A percentile compares a stretch with the other conserved stretches of the same genome.
Conservation (phyloP, 192 early-diverging fungal species). For the Coemansia sp. region DNA sequence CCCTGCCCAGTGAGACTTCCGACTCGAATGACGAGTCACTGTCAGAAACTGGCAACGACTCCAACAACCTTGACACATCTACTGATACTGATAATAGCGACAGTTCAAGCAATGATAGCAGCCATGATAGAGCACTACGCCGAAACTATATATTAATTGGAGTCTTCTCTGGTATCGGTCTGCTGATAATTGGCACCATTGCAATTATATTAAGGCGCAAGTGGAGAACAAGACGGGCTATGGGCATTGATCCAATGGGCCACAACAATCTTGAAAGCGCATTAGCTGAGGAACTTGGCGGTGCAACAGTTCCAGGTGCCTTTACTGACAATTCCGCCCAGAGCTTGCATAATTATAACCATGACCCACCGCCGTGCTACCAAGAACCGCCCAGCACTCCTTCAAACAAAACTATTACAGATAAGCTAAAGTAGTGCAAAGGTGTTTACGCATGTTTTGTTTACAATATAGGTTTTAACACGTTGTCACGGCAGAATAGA, state of each 20-base stretch:
- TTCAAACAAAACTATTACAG: no score
- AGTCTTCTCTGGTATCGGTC: neutral
- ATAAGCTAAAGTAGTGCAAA: no score
- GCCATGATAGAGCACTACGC: neutral
- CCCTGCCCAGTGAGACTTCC: neutral
- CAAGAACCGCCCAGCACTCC: no score
- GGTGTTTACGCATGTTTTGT: no score
- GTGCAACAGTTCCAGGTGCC: neutral
- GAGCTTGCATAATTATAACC: neutral
- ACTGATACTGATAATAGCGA: neutral
- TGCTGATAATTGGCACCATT: neutral
- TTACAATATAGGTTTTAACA: no score
- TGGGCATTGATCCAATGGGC: neutral
- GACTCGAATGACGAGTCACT: neutral
- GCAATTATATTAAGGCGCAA: neutral
- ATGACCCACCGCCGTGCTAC: neutral
- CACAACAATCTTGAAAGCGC: neutral
- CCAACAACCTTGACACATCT: neutral
- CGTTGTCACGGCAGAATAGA: no score
- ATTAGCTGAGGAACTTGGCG: neutral
- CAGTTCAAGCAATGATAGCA: neutral
- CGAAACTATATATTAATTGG: slow-evolving; percentile 1
- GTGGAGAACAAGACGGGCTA: neutral
- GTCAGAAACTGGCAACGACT: neutral
- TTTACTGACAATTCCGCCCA: no score